A percentile compares a stretch with the other conserved stretches of the same genome.
Evolutionary conservation across 164 flowering plant genomes (phyloP).

Genomic region (Tinospora cordifolia): DNA sequence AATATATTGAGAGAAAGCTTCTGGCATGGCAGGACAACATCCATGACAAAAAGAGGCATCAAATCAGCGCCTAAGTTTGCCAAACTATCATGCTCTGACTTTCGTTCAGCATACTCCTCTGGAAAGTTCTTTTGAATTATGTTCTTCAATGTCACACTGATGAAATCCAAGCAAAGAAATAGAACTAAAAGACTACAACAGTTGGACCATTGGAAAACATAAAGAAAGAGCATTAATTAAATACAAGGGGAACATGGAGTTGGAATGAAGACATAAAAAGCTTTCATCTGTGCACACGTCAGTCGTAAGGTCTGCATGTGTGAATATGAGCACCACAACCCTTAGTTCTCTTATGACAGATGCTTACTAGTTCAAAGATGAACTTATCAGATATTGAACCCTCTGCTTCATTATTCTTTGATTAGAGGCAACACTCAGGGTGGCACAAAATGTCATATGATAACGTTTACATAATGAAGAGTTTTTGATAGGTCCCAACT

Average conservation of each 20-base stretch:
- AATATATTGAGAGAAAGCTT: constrained; percentile 79
- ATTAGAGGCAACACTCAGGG: too few relatives aligned
- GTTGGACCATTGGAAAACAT: not conserved
- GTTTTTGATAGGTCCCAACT: too few relatives aligned
- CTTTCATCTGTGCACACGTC: too few relatives aligned
- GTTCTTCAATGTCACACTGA: constrained; percentile 87
- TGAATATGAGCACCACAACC: not conserved
- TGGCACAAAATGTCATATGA: too few relatives aligned
- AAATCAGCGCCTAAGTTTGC: constrained; percentile 62
- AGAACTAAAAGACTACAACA: not conserved
- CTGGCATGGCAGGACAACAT: constrained; percentile 81
- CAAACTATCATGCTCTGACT: constrained; percentile 60
- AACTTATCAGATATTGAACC: not conserved
- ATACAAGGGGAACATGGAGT: not conserved
- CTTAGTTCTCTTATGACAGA: not conserved
- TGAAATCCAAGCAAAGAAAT: constrained; percentile 17
- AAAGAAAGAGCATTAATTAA: not conserved
- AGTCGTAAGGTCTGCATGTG: too few relatives aligned
- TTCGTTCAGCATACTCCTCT: constrained; percentile 90
- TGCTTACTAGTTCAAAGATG: not conserved
- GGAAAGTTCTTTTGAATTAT: constrained; percentile 89
- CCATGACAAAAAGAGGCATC: constrained; percentile 97
- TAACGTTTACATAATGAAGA: too few relatives aligned
- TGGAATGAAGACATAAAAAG: not conserved
- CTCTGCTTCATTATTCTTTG: not conserved